Evolutionary conservation across 108 stramenopile species (phyloP), one percentile per base, ranked within the genome.

Genomic region (Stephanodiscus minutulus): DNA sequence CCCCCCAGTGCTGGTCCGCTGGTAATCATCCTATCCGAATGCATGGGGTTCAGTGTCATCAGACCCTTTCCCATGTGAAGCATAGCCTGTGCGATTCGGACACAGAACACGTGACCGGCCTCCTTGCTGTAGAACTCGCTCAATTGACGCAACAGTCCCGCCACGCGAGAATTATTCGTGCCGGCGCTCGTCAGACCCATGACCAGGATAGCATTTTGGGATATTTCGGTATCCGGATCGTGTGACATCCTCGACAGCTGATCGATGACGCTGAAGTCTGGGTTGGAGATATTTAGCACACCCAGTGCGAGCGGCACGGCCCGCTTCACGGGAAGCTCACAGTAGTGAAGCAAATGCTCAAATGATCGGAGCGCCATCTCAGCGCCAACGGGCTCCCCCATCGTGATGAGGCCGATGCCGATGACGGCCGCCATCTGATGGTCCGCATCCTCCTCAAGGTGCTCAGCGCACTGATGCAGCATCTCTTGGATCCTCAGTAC

Each of bases 271-370:
- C 88, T 85, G 70, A 97, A 98, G 71, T 98, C 98, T 41, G 99
- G 98, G 79, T 98, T 91, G 62, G 96, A 97, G 61, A 98, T 84
- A 62, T 98, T 79, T 47, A 97, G 81, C 20, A 97, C 85, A 17
- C 97, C 96, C 29, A 99, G 75, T 0, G 98, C 92, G 29, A 99
- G 87, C 7, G 99, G 99, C 17, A 99, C 97, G 33, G 95, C 98
- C 7, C 98, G 87, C 81, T 97, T 97, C 48, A 99, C 93, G 20
- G 98, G 94, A 22, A 96, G 91, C 73, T 98, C 98, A 44, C 98
- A 98, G 73, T 99, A 99, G 73, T 99, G 99, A 44, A 99, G 92
- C 71, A 99, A 85, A 81, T 99, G 99, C 47, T 99, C 98, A 63
- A 96, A 99, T 25, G 96, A 83, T 64, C 99, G 88, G 36, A 98